Base-by-base conservation (phyloP, 1,139 yeast genomes). In the Hansenula lynferdii region DNA sequence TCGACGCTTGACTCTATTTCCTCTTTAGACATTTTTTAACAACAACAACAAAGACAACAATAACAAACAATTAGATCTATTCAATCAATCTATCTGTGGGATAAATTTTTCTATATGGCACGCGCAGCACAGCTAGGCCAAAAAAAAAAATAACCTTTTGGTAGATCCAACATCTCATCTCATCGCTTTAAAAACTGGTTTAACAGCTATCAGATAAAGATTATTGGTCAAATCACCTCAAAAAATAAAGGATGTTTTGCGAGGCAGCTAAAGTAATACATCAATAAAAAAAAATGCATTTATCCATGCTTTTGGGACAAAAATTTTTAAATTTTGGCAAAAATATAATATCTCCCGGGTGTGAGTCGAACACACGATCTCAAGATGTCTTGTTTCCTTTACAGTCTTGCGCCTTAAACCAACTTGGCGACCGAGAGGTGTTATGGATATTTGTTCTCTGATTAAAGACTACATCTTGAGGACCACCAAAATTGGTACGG, bases 391-490 rank as follows among this genome's bases (percentile, higher is more conserved):
- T 34, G 31, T 6, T 25, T 17, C 45, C 46, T 30, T 45, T 45
- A 45, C 48, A 45, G 48, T 45, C 48, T 45, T 42, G 46, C 48
- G 48, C 48, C 48, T 43, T 45, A 45, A 43, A 45, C 48, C 48
- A 45, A 45, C 48, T 45, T 45, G 48, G 48, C 48, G 26, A 45
- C 48, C 48, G 45, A 45, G 48, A 45, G 48, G 22, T 8, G 15
- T 22, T 35, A 17, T 15, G 9, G 15, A 17, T 16, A 22, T 21
- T 9, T 30, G 9, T 5, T 7, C 15, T 15, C n/a, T n/a, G n/a
- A n/a, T n/a, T n/a, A n/a, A n/a, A n/a, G n/a, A n/a, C n/a, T n/a
- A n/a, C n/a, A n/a, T n/a, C n/a, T n/a, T n/a, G n/a, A n/a, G n/a
- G n/a, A n/a, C n/a, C n/a, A n/a, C n/a, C n/a, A n/a, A n/a, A n/a